Percentiles rank a stretch among this genome's conserved stretches.
Conservation (phyloP, 2,329 filamentous ascomycete genomes). For the Neonectria hederae region DNA sequence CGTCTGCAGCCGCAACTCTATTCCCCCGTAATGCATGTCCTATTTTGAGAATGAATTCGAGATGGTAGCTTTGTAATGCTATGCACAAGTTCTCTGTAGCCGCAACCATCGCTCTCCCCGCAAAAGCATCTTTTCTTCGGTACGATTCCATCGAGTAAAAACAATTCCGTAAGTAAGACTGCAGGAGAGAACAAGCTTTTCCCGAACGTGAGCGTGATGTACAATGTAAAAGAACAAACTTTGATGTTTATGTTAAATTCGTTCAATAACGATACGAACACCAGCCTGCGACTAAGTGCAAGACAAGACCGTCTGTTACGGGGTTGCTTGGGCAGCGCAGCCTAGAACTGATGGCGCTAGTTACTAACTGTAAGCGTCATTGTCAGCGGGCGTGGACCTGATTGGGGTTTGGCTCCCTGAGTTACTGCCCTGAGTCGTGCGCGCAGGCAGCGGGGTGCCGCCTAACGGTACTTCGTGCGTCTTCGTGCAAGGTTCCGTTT, state of each 20-base stretch:
- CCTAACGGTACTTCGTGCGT: conserved; percentile 2
- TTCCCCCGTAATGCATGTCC: neutral
- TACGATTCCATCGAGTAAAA: too few species aligned
- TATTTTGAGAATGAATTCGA: neutral
- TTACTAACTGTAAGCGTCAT: conserved; percentile 20
- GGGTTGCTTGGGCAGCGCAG: conserved; percentile 18
- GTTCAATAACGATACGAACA: neutral
- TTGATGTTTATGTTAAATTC: neutral
- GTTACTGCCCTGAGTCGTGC: conserved; percentile 15
- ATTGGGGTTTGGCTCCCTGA: conserved; percentile 9
- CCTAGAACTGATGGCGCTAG: neutral
- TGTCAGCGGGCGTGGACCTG: conserved; percentile 9
- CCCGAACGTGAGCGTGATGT: neutral
- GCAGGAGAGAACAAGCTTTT: neutral
- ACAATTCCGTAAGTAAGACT: neutral
- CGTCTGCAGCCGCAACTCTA: neutral
- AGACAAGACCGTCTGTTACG: conserved; percentile 2
- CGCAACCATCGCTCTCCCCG: too few species aligned
- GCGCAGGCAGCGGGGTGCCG: neutral
- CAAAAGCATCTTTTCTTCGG: too few species aligned
- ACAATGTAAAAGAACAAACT: neutral
- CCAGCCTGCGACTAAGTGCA: neutral
- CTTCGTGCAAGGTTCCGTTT: neutral
- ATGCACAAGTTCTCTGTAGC: too few species aligned
- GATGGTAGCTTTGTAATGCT: neutral